These are phyloP conservation scores for Acanthochlamys bracteata DNA, from an alignment of 106 monocot species.

Conservation along the genomic window DNA sequence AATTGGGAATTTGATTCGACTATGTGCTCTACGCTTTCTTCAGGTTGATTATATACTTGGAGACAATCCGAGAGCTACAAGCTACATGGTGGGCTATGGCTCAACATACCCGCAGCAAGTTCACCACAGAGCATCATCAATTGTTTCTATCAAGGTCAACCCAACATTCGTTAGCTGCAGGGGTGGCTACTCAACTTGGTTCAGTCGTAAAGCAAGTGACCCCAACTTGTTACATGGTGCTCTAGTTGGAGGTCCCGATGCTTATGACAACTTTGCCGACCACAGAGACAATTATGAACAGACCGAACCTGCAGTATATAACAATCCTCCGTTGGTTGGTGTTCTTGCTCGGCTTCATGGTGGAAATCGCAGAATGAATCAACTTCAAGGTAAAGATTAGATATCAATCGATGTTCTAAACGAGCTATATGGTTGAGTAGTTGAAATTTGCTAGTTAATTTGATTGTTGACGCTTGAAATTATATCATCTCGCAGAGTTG, in stretches of 20 bases:
- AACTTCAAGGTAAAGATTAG: slow-evolving; percentile 26
- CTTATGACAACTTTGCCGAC: slow-evolving; percentile 74
- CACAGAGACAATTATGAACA: slow-evolving; percentile 81
- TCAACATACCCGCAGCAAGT: slow-evolving; percentile 30
- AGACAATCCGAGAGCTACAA: slow-evolving; percentile 37
- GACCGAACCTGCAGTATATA: slow-evolving; percentile 90
- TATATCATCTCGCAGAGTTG: no score
- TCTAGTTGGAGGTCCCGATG: slow-evolving; percentile 82
- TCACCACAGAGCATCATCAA: slow-evolving; percentile 40
- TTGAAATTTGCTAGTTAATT: no score
- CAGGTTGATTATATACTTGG: slow-evolving; percentile 45
- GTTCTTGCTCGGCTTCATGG: slow-evolving; percentile 61
- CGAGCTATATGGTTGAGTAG: no score
- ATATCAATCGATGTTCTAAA: no score
- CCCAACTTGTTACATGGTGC: slow-evolving; percentile 86
- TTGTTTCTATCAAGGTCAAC: slow-evolving; percentile 34
- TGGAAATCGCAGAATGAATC: slow-evolving; percentile 36
- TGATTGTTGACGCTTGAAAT: no score
- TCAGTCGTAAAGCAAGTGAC: slow-evolving; percentile 38
- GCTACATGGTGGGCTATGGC: slow-evolving; percentile 51
- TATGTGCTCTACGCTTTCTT: no score
- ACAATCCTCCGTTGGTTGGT: slow-evolving; percentile 80
- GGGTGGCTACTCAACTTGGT: slow-evolving; percentile 78
- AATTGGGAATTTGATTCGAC: no score
- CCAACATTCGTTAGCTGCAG: slow-evolving; percentile 34